These are phyloP conservation scores for Nicotiana tabacum DNA, from an alignment of 257 asterid species.

Conservation along the genomic window DNA sequence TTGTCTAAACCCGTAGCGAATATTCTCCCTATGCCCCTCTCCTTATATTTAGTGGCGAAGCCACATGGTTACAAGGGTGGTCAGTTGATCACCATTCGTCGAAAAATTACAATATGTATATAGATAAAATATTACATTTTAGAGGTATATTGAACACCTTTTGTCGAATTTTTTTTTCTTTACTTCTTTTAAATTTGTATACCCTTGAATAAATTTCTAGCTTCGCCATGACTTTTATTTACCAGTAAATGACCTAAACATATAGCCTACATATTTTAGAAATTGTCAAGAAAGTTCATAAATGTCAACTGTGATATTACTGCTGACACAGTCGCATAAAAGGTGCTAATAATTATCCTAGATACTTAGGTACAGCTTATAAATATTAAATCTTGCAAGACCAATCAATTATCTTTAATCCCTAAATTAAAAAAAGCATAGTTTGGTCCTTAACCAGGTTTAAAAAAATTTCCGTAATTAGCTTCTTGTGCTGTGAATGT, in stretches of 20 bases:
- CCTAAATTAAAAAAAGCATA: not conserved
- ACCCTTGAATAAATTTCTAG: too few species aligned
- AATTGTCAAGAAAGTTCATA: not conserved
- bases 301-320: constrained; percentile 6
- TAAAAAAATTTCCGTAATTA: not conserved
- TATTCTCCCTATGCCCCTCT: too few species aligned
- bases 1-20: too few species aligned
- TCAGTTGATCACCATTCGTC: too few species aligned
- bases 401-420: not conserved
- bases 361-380: not conserved
- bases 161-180: too few species aligned
- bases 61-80: too few species aligned
- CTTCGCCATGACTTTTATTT: too few species aligned
- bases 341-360: not conserved
- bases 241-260: not conserved
- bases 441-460: not conserved
- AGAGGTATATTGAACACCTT: too few species aligned
- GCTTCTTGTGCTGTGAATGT: not conserved
- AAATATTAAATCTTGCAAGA: not conserved
- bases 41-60: too few species aligned
- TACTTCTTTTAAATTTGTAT: too few species aligned
- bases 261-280: not conserved
- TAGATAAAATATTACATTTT: too few species aligned
- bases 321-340: not conserved
- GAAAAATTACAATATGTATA: too few species aligned